Base-by-base conservation (phyloP, 176 grass and related monocot species). In the Ensete ventricosum region DNA sequence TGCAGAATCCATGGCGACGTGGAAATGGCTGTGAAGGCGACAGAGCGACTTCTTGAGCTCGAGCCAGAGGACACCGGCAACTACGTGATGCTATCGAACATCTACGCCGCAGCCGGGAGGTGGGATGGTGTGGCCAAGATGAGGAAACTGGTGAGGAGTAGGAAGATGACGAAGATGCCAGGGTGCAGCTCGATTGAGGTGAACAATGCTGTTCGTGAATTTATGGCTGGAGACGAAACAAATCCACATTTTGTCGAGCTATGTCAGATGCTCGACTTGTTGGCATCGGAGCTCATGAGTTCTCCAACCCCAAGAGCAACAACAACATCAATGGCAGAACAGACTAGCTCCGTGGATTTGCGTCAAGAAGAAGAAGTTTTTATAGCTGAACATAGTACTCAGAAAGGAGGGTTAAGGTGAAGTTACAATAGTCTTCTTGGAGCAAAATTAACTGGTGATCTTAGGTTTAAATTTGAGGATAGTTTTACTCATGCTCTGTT, bases 161-260 rank as follows among this genome's bases (percentile, higher is more conserved):
- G 34, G 65, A 85, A 78, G 70, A 71, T 52, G 87, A 87, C 76
- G 80, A 93, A 93, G 84, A 87, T 51, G 2, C 87, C 90, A 0
- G 87, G 84, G 24, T 87, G 87, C 73, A 89, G 84, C 82, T 68
- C 87, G 84, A 89, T 93, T n/a, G 82, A 93, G 80, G 80, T 93
- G 82, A 69, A 66, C 82, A 89, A 87, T 64, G 54, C 76, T 79
- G 84, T 93, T 67, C 25, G 62, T 3, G 87, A 93, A 60, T 93
- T 93, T 64, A 19, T 89, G 4, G 80, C 87, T 0, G 90, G 90
- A 16, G 54, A 81, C 25, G 82, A 87, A 53, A 75, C 82, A 68
- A 82, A 77, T 22, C 77, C 80, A 11, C 73, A 81, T 25, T 54
- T 83, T 75, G 84, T 69, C 65, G 77, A 49, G 50, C 9, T 89